Evolutionary conservation across 176 grass and related monocot species (phyloP).

Genomic region (Triticum timopheevii): DNA sequence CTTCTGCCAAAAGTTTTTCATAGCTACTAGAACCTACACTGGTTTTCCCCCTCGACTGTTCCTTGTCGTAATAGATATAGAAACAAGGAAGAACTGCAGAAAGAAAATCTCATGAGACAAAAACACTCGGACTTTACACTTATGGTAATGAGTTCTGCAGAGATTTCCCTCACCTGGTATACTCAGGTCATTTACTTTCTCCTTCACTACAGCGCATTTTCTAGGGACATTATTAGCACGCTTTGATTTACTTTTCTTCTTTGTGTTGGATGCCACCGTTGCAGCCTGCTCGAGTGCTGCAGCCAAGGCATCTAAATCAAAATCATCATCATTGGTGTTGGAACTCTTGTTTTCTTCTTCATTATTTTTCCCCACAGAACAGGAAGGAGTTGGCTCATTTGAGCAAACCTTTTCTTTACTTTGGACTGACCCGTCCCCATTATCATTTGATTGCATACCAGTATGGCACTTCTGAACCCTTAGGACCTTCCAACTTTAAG

Average conservation of each 20-base stretch:
- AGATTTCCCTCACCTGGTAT: slow-evolving; percentile 46
- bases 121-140: neutral
- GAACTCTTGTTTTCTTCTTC: slow-evolving; percentile 28
- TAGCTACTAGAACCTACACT: slow-evolving; percentile 33
- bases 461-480: slow-evolving; percentile 56
- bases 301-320: slow-evolving; percentile 72
- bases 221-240: slow-evolving; percentile 24
- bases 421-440: slow-evolving; percentile 4
- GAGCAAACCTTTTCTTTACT: slow-evolving; percentile 10
- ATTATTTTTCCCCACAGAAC: slow-evolving; percentile 24
- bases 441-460: slow-evolving; percentile 23
- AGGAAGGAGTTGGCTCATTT: slow-evolving; percentile 11
- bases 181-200: slow-evolving; percentile 32
- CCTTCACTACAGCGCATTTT: slow-evolving; percentile 36
- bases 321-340: slow-evolving; percentile 48
- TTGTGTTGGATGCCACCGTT: slow-evolving; percentile 64
- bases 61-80: slow-evolving; percentile 80
- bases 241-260: slow-evolving; percentile 64
- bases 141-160: neutral
- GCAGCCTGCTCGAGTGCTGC: slow-evolving; percentile 68
- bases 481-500: slow-evolving; percentile 80
- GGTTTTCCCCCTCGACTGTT: neutral
- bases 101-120: slow-evolving; percentile 28
- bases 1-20: slow-evolving; percentile 45
- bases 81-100: slow-evolving; percentile 85